phyloP scores from a whole-genome alignment of 768 basidiomycete species.

The Wakefieldia striispora region DNA sequence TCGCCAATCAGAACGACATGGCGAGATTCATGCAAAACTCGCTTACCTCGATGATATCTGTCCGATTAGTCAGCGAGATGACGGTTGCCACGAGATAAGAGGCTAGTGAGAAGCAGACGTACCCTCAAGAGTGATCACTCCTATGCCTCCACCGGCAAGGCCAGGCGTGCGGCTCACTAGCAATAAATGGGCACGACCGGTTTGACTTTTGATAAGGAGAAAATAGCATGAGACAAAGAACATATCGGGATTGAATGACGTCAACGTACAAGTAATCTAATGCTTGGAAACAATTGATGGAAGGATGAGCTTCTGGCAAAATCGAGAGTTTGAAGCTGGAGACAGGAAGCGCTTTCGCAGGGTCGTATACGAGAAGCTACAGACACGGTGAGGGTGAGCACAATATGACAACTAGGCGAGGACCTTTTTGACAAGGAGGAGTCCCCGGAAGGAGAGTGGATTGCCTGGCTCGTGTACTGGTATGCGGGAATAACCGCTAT shows the following conservation, averaged over 20 bases:
- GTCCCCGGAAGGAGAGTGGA: slow-evolving; percentile 70
- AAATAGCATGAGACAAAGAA: neutral
- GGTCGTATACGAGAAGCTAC: slow-evolving; percentile 90
- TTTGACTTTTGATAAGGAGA: slow-evolving; percentile 79
- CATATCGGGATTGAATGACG: neutral
- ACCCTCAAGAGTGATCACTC: slow-evolving; percentile 90
- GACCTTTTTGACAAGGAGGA: slow-evolving; percentile 83
- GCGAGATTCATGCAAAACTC: slow-evolving; percentile 2
- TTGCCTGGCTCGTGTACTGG: slow-evolving; percentile 79
- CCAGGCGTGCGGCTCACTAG: slow-evolving; percentile 86
- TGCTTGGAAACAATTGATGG: slow-evolving; percentile 93
- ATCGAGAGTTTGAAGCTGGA: slow-evolving; percentile 76
- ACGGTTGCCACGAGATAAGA: neutral
- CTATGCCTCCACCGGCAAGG: slow-evolving; percentile 75
- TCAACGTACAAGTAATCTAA: slow-evolving; percentile 80
- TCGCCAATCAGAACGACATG: neutral
- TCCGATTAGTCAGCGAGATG: too few relatives aligned
- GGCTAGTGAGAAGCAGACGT: slow-evolving; percentile 3
- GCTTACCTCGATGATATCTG: slow-evolving; percentile 71
- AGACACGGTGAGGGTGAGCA: neutral
- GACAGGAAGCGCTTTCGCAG: slow-evolving; percentile 69
- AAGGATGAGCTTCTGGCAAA: slow-evolving; percentile 83
- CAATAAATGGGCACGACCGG: slow-evolving; percentile 89
- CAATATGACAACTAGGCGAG: neutral
- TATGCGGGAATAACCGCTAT: slow-evolving; percentile 93